phyloP scores from a whole-genome alignment of 2,329 filamentous ascomycete species.

The Colletotrichum liriopes region DNA sequence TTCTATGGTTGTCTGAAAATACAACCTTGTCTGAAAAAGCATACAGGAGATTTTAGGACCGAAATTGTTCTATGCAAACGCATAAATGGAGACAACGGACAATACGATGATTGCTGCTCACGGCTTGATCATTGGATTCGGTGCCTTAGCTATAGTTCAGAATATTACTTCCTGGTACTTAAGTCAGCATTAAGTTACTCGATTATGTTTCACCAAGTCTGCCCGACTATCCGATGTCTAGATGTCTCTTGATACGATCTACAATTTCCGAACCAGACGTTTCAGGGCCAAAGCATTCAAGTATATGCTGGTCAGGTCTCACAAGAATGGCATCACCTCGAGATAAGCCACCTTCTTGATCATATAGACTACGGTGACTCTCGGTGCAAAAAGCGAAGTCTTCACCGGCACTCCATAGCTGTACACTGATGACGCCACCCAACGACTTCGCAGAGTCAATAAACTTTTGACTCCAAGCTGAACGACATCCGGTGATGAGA shows the following conservation, averaged over 20 bases:
- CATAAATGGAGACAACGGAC: no score
- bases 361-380: constrained; percentile 37
- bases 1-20: no score
- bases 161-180: no score
- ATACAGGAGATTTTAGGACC: no score
- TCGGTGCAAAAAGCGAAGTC: constrained; percentile 21
- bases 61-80: no score
- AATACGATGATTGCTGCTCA: no score
- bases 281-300: constrained; percentile 40
- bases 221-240: not conserved
- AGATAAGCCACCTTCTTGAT: constrained; percentile 46
- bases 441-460: not conserved
- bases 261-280: not conserved
- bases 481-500: constrained; percentile 1
- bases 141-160: no score
- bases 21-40: no score
- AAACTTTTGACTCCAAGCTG: constrained; percentile 11
- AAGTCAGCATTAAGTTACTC: no score
- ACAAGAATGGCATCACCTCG: constrained; percentile 51
- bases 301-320: constrained; percentile 58
- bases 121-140: no score
- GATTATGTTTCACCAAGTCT: not conserved
- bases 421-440: not conserved
- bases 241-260: not conserved
- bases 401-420: not conserved